A percentile compares a stretch with the other conserved stretches of the same genome.
Conservation (phyloP, 805 yeast genomes). For the Wickerhamomyces queroliae region DNA sequence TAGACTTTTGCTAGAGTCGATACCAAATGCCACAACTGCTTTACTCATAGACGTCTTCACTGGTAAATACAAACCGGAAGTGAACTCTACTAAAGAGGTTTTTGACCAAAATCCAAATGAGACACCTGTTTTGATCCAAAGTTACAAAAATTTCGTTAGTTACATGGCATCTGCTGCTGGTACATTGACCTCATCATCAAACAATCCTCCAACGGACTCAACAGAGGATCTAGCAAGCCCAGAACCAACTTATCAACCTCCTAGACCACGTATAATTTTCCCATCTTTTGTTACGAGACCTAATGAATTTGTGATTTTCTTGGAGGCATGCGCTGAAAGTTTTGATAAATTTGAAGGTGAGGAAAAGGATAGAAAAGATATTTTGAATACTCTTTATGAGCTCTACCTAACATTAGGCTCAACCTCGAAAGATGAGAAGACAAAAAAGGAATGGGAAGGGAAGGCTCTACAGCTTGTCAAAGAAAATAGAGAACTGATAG, state of each 20-base stretch:
- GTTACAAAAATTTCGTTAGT: constrained; percentile 52
- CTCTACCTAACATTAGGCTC: constrained; percentile 63
- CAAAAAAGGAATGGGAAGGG: constrained; percentile 47
- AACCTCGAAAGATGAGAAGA: constrained; percentile 28
- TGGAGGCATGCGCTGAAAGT: constrained; percentile 84
- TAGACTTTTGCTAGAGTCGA: constrained; percentile 52
- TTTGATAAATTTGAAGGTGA: constrained; percentile 72
- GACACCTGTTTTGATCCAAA: constrained; percentile 31
- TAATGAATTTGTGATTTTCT: constrained; percentile 80
- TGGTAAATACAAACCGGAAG: constrained; percentile 62
- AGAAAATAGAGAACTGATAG: constrained; percentile 43
- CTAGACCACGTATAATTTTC: constrained; percentile 81
- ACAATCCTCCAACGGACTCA: constrained; percentile 9
- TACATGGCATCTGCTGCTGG: constrained; percentile 37
- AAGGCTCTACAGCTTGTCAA: constrained; percentile 56
- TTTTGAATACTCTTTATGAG: constrained; percentile 76
- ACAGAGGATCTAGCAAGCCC: constrained; percentile 1
- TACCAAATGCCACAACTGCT: constrained; percentile 79
- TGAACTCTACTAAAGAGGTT: constrained; percentile 2
- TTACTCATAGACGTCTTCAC: constrained; percentile 84
- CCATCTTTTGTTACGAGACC: constrained; percentile 84
- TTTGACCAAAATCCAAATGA: constrained; percentile 2
- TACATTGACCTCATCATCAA: constrained; percentile 14
- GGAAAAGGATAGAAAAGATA: constrained; percentile 60
- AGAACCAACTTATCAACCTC: constrained; percentile 81